Percentiles rank a stretch among this genome's conserved stretches.
Evolutionary conservation across 1,284 basidiomycete genomes (phyloP).

Genomic region (Rugosomyces carneus): DNA sequence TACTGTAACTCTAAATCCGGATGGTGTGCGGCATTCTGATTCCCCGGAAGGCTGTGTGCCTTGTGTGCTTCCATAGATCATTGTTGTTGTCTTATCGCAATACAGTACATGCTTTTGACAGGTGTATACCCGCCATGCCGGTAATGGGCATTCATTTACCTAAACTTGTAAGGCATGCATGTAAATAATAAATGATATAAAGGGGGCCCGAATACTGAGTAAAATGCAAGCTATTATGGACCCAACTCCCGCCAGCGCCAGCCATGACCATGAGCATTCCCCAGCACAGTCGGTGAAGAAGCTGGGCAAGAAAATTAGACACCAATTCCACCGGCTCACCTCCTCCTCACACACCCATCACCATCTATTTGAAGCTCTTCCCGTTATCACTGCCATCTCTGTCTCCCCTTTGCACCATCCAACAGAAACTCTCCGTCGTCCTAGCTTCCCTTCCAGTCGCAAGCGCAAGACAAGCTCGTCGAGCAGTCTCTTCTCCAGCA

Average conservation of each 20-base stretch:
- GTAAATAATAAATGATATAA: slow-evolving; percentile 9
- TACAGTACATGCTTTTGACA: neutral
- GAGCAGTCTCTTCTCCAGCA: slow-evolving; percentile 15
- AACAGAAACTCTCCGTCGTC: slow-evolving; percentile 5
- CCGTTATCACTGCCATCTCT: slow-evolving; percentile 18
- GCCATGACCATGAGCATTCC: slow-evolving; percentile 2
- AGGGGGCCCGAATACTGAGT: neutral
- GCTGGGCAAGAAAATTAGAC: slow-evolving; percentile 18
- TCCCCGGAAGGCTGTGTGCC: neutral
- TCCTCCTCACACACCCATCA: slow-evolving; percentile 1
- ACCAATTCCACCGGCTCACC: slow-evolving; percentile 13
- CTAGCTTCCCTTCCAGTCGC: slow-evolving; percentile 2
- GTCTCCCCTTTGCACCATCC: slow-evolving; percentile 13
- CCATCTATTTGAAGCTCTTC: slow-evolving; percentile 13
- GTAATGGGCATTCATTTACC: neutral
- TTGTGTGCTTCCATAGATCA: slow-evolving; percentile 1
- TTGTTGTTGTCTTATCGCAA: neutral
- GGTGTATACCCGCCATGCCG: neutral
- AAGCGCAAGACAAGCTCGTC: neutral
- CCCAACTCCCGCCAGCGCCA: slow-evolving; percentile 4
- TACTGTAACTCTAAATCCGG: neutral
- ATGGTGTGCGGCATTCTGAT: neutral
- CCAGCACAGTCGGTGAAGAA: slow-evolving; percentile 15
- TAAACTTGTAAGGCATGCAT: neutral
- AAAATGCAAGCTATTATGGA: slow-evolving; percentile 9